Percentiles rank a stretch among this genome's conserved stretches.
phyloP scores from a whole-genome alignment of 768 basidiomycete species.

The Lactifluus echinatus region DNA sequence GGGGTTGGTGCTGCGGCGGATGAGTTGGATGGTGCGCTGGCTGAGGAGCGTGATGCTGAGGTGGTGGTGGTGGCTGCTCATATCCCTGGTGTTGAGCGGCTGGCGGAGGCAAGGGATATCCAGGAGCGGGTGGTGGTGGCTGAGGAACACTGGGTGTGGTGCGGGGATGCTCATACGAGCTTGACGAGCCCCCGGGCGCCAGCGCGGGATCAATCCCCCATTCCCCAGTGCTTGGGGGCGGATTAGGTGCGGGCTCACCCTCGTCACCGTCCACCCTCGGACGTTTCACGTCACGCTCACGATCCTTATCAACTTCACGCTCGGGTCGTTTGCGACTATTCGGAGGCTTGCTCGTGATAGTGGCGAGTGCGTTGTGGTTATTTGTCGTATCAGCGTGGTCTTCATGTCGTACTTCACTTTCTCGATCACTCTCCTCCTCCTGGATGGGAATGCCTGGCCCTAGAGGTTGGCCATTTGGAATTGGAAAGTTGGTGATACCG shows the following conservation, averaged over 20 bases:
- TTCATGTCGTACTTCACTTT: slow-evolving; percentile 16
- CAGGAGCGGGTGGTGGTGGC: slow-evolving; percentile 12
- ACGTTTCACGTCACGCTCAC: slow-evolving; percentile 16
- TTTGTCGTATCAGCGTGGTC: slow-evolving; percentile 16
- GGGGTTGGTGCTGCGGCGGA: slow-evolving; percentile 15
- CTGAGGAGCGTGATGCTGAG: slow-evolving; percentile 12
- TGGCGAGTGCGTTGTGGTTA: slow-evolving; percentile 17
- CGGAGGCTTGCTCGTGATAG: slow-evolving; percentile 7
- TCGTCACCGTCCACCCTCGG: slow-evolving; percentile 17
- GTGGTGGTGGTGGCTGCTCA: slow-evolving; percentile 15
- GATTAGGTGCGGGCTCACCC: slow-evolving; percentile 7
- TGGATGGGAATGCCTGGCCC: slow-evolving; percentile 13
- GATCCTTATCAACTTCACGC: slow-evolving; percentile 20
- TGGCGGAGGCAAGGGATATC: slow-evolving; percentile 6
- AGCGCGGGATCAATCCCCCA: slow-evolving; percentile 19
- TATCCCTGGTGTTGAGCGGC: slow-evolving; percentile 6
- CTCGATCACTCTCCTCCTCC: slow-evolving; percentile 18
- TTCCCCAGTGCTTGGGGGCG: slow-evolving; percentile 12
- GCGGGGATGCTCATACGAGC: slow-evolving; percentile 13
- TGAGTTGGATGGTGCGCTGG: slow-evolving; percentile 12
- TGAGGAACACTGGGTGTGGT: slow-evolving; percentile 16
- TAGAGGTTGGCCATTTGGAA: slow-evolving; percentile 8
- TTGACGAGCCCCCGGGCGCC: slow-evolving; percentile 11
- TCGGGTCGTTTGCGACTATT: slow-evolving; percentile 15
- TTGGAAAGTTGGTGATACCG: slow-evolving; percentile 15